Evolutionary conservation across 1,139 yeast species (phyloP), one percentile per base, ranked within the genome.

Genomic region (Trichomonascaceae sp.): DNA sequence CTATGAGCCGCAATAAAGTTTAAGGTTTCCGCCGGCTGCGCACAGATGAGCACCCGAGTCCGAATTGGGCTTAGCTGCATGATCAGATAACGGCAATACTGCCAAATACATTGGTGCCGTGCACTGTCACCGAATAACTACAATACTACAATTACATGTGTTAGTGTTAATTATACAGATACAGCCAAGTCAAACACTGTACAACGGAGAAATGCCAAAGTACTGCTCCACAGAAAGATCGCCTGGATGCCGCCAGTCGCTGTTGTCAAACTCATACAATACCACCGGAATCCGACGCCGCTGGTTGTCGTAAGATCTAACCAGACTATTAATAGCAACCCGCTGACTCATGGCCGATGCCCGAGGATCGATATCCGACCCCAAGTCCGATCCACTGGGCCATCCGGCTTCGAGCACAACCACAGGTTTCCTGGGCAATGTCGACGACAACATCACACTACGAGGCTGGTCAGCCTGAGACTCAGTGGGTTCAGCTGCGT

Each of bases 371-470:
- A 72, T 70, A 43, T 79, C 75, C 37, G 54, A 61, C 39, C 78
- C 78, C 47, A 59, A 63, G 34, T 62, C 49, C 36, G 59, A 52
- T 42, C 81, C 82, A 15, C 73, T 64, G 37, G 82, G 84, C 84
- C 84, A 76, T 28, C 84, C 84, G 22, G 79, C 68, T 54, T 76
- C 82, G 26, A 75, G 68, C 46, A 75, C 69, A 40, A 71, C 57
- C 22, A 71, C 63, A 4, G 44, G 45, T 16, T 41, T 41, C 9
- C 16, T 20, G 5, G 13, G 11, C 28, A 15, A 8, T 23, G 25
- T 13, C 6, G 27, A 17, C 16, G 26, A 13, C 4, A 18, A n/a
- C 9, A 13, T 16, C 5, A 16, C 25, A 13, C 5, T 5, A 4
- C 13, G 26, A 17, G 16, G 4, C n/a, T 13, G 15, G n/a, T 31